Base-by-base conservation (phyloP, 305 asterid genomes). In the Striga hermonthica region DNA sequence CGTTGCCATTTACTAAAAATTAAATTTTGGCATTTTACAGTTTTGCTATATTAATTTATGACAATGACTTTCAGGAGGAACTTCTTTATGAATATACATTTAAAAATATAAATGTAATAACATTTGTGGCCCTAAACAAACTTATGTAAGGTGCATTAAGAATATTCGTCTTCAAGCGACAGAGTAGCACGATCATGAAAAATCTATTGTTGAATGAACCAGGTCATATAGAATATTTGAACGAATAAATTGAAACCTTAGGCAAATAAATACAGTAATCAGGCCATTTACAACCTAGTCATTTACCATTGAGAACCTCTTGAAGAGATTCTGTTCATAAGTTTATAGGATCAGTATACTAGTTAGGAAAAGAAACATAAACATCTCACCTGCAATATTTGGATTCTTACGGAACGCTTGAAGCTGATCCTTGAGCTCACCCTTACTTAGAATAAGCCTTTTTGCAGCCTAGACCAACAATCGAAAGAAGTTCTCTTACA, bases 391-490 rank as follows among this genome's bases (percentile, higher is more conserved):
- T 78, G 86, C 76, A 72, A 89, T 66, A 63, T 67, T 79, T 68
- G 82, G 90, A 81, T 90, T 92, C 79, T 76, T 79, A 43, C 83
- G 81, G 76, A 93, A 93, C 48, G 44, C 72, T 48, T 84, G 83
- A 49, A 93, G 88, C 81, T 90, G 90, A 69, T 73, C 57, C 81
- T 80, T 88, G 64, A 90, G 84, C 65, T 76, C 74, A 68, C 96
- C 96, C 52, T 77, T 72, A 75, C 95, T 86, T 65, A 72, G 68
- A 57, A 93, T 55, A 64, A 93, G 96, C 79, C 97, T 93, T 78
- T 80, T 76, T 80, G 99, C 96, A 73, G 99, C 99, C 99, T 93
- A 72, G 53, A 62, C 69, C 69, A 74, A 70, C 31, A 64, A 4
- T 38, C 66, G 34, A 50, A 62, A 56, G 66, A 67, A 60, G 49